Evolutionary conservation across 75 land plant species (phyloP), one percentile per base, ranked within the genome.

Genomic region (Selaginella moellendorffii): DNA sequence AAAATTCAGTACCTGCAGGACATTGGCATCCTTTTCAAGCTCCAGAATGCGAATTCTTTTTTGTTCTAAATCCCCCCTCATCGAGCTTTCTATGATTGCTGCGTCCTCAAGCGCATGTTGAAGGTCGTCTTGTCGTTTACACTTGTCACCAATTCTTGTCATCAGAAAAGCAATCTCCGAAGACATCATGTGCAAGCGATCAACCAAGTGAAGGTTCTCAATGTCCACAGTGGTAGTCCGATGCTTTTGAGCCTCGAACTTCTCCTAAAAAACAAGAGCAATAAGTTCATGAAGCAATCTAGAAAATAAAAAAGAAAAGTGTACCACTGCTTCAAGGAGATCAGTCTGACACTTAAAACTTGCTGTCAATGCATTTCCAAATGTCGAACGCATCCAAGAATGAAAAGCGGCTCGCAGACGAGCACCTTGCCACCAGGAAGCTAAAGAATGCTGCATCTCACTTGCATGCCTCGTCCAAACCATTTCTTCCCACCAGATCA

Each of bases 301-400:
- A 5, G 14, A 14, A 5, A 36, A 14, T 36, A 36, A 36, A 36
- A 36, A 14, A n/a, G 5, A 5, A 31, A 59, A 27, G 1, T 36
- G 26, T 42, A 75, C 77, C 73, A 69, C 65, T 10, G 73, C 77
- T 62, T 70, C 73, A 31, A 75, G 2, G 1, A 75, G 73, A 21
- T 75, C 73, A 61, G 62, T 71, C 12, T 75, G 77, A 26, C 63
- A 64, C 61, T 75, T 75, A 24, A 68, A 65, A 52, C 69, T 75
- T 30, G 77, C 70, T 21, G 66, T 51, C 69, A 75, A 53, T 19
- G 69, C 63, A 24, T 65, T 63, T 31, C 69, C 77, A 70, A 75
- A 75, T 30, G 77, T 70, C 18, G 77, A 65, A 65, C 70, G 73
- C 77, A 75, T 70, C 77, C 77, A 75, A 30, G 61, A 56, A 61